Evolutionary conservation across 225 moss, liverwort and hornwort genomes (phyloP), one percentile per base, ranked within the genome.

Genomic region (Ulota crispa): DNA sequence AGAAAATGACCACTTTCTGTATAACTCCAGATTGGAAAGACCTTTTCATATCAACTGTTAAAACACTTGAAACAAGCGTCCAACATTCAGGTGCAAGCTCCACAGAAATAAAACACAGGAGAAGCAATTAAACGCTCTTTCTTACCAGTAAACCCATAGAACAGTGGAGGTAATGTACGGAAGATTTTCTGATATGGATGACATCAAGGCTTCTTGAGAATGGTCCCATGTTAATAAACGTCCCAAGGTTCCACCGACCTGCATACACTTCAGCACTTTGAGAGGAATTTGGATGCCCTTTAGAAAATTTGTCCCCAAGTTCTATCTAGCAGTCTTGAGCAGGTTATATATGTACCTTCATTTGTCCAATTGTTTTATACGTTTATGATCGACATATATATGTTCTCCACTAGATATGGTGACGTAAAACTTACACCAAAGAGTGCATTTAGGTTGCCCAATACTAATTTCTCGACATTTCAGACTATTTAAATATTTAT

Each of bases 111-210:
- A 28, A 45, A 68, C n/a, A 78, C 18, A 64, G 31, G 28, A 77
- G 69, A 64, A 73, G 31, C 13, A 7, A 28, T 56, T 10, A 47
- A 62, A 36, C 5, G 12, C 52, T n/a, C 28, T 14, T 70, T 34
- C 77, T 77, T 78, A 95, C 97, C 98, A 99, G 88, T 99, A 99
- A 45, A 99, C 95, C 98, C 98, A 99, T 43, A 89, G 0, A 32
- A 94, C 78, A 41, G 98, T 99, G 52, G 94, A 93, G 30, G 82
- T 68, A 57, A 99, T 89, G 70, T 93, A 89, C 18, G 93, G 85
- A 28, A 88, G 79, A 85, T 95, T 99, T 34, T 90, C 88, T 19
- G 89, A 89, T 73, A 96, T 23, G 55, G 98, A 99, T 45, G 88
- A 75, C 71, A 87, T 41, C 27, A 95, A 90, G 14, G 69, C 77